Evolutionary conservation across 2,329 filamentous ascomycete species (phyloP).

Genomic region (Scedosporium apiospermum): DNA sequence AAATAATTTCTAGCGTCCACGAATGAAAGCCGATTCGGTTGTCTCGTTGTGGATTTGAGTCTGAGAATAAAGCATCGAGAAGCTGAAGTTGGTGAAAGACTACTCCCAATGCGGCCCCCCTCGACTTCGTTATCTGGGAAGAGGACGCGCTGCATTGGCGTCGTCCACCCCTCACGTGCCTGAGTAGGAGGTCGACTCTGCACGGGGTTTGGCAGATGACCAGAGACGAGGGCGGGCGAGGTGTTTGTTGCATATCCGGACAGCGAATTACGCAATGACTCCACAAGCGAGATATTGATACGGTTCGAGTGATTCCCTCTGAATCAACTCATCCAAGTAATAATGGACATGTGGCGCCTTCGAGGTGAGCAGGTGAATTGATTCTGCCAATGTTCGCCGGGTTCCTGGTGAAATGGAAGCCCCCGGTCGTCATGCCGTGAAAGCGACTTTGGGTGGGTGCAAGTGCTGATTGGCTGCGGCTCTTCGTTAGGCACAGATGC

Average conservation of each 20-base stretch:
- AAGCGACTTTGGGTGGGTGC: background rate
- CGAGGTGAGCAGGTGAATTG: background rate
- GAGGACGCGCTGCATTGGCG: background rate
- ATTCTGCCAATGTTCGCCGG: background rate
- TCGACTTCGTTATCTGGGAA: background rate
- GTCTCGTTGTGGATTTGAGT: too few relatives aligned
- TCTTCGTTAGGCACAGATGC: constrained; percentile 4
- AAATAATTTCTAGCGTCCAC: too few relatives aligned
- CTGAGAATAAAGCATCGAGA: too few relatives aligned
- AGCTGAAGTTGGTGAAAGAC: background rate
- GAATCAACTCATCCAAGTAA: background rate
- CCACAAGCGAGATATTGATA: background rate
- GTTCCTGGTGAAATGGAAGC: background rate
- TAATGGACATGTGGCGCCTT: background rate
- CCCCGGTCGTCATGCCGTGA: background rate
- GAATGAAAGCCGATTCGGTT: too few relatives aligned
- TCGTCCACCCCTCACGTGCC: background rate
- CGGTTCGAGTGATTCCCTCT: background rate
- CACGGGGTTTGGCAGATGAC: constrained; percentile 1
- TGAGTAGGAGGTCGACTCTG: background rate
- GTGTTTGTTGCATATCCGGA: background rate
- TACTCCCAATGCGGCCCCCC: background rate
- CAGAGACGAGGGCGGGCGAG: background rate
- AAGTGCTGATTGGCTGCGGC: background rate
- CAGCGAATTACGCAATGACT: background rate